Percentiles rank a stretch among this genome's conserved stretches.
These are phyloP conservation scores for Coccomyxa sp. DNA, from an alignment of 139 green algal species.

Conservation along the genomic window DNA sequence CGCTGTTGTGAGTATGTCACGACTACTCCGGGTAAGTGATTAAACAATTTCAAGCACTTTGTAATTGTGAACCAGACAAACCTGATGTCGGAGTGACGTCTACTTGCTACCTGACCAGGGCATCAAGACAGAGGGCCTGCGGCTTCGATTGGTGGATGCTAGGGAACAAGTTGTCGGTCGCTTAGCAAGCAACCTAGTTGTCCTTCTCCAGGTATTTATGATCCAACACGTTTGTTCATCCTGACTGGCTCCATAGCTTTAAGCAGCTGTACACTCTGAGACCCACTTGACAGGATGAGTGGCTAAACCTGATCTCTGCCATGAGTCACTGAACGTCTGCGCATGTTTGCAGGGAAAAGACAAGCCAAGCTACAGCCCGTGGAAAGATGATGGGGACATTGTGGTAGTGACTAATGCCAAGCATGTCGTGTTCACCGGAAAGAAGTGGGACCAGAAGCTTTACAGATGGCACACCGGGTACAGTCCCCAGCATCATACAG, in stretches of 20 bases:
- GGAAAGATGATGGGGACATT: conserved; percentile 72
- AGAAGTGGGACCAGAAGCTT: conserved; percentile 85
- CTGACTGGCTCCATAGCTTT: background rate
- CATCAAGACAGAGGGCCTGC: conserved; percentile 56
- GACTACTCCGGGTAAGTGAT: background rate
- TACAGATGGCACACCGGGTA: conserved; percentile 85
- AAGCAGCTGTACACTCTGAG: background rate
- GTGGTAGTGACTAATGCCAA: conserved; percentile 82
- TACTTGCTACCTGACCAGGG: conserved; percentile 22
- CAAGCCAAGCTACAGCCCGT: conserved; percentile 75
- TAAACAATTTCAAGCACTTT: background rate
- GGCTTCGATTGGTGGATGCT: conserved; percentile 74
- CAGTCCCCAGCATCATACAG: background rate
- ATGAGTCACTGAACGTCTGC: background rate
- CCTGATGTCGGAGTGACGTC: background rate
- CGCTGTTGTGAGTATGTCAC: background rate
- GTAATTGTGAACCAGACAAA: background rate
- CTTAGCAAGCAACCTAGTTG: conserved; percentile 63
- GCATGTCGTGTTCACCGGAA: conserved; percentile 74
- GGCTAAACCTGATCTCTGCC: background rate
- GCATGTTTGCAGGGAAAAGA: conserved; percentile 74
- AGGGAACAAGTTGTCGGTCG: conserved; percentile 79
- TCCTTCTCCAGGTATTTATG: conserved; percentile 36
- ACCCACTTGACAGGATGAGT: background rate
- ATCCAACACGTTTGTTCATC: background rate